phyloP scores from a whole-genome alignment of 2,329 filamentous ascomycete genomes.

The Colletotrichum trifolii region DNA sequence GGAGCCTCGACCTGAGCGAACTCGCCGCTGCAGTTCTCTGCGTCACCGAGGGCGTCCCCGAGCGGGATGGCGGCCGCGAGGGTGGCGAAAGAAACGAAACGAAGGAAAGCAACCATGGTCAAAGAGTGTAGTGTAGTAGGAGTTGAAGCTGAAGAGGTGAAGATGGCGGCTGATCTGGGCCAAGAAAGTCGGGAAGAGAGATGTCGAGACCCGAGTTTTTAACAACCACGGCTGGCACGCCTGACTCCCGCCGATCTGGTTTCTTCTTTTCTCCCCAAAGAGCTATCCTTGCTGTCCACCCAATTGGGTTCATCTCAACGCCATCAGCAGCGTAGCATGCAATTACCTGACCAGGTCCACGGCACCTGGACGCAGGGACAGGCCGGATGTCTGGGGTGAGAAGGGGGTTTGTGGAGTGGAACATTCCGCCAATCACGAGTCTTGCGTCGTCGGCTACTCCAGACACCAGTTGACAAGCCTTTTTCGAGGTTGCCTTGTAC shows the following conservation, averaged over 20 bases:
- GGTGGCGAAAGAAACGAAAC: background rate
- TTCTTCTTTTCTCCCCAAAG: background rate
- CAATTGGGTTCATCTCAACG: constrained; percentile 17
- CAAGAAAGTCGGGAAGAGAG: background rate
- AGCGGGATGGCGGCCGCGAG: constrained; percentile 4
- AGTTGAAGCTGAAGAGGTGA: background rate
- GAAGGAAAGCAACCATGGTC: constrained; percentile 21
- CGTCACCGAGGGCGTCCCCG: background rate
- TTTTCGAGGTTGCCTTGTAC: background rate
- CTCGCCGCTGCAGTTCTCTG: constrained; percentile 14
- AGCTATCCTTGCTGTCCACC: background rate
- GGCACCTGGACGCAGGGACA: constrained; percentile 17
- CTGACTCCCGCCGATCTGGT: background rate
- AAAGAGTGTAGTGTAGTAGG: constrained; percentile 7
- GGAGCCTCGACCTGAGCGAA: constrained; percentile 20
- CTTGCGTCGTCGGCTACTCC: background rate
- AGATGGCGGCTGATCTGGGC: background rate
- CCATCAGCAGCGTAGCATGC: constrained; percentile 1
- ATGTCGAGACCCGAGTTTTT: constrained; percentile 7
- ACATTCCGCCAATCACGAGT: constrained; percentile 18
- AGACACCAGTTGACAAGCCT: constrained; percentile 6
- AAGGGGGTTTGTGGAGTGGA: constrained; percentile 12
- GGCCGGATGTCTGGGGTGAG: constrained; percentile 13
- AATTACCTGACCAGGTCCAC: constrained; percentile 1
- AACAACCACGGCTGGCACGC: background rate